Evolutionary conservation across 2,329 filamentous ascomycete genomes (phyloP).

Genomic region (Ophiocordyceps australis): DNA sequence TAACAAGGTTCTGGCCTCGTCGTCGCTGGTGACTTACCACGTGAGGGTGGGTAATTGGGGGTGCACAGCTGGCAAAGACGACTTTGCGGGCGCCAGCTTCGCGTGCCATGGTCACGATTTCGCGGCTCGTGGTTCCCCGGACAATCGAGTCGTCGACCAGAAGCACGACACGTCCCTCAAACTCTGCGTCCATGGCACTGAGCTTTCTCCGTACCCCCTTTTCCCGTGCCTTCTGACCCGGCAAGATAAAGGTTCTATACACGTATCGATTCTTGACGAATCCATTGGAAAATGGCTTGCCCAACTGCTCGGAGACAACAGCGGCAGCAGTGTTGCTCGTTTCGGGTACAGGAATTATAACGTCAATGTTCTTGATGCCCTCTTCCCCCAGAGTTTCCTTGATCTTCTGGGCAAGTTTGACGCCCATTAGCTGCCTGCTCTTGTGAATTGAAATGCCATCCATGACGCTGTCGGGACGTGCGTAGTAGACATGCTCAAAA

Average conservation of each 20-base stretch:
- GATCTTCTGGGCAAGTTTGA: slow-evolving; percentile 60
- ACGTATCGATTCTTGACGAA: slow-evolving; percentile 87
- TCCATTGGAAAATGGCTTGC: slow-evolving; percentile 61
- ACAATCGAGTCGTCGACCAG: slow-evolving; percentile 86
- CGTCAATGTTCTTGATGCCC: slow-evolving; percentile 59
- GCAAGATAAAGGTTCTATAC: slow-evolving; percentile 62
- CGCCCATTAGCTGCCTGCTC: slow-evolving; percentile 74
- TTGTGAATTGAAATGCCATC: slow-evolving; percentile 79
- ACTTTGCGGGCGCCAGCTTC: slow-evolving; percentile 72
- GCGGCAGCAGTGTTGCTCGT: slow-evolving; percentile 71
- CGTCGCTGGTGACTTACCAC: too few species aligned
- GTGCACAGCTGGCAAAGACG: slow-evolving; percentile 67
- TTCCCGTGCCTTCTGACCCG: slow-evolving; percentile 61
- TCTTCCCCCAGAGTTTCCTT: slow-evolving; percentile 48
- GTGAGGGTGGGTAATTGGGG: slow-evolving; percentile 69
- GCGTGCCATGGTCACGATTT: slow-evolving; percentile 44
- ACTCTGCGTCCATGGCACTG: slow-evolving; percentile 72
- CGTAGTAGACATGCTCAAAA: slow-evolving; percentile 80
- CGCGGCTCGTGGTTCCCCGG: slow-evolving; percentile 23
- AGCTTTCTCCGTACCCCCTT: slow-evolving; percentile 84
- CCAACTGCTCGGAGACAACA: slow-evolving; percentile 53
- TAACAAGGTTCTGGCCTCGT: too few species aligned
- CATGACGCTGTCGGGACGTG: slow-evolving; percentile 63
- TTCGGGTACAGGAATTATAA: slow-evolving; percentile 57
- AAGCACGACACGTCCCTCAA: slow-evolving; percentile 60